Base-by-base conservation (phyloP, 148 eudicot genomes). In the Agrostemma githago region DNA sequence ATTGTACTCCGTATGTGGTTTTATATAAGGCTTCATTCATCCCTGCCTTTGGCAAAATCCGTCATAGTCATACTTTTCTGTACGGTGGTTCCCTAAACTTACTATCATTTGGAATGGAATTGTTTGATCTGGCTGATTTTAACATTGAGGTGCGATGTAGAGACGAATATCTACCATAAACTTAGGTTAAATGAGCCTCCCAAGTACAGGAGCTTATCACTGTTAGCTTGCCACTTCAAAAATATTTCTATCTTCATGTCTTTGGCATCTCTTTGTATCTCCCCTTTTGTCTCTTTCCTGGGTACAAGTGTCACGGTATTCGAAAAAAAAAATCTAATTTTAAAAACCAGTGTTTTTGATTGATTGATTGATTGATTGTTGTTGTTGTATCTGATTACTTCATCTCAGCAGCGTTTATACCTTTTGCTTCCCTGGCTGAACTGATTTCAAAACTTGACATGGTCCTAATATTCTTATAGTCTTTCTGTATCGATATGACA, bases 321-420 rank as follows among this genome's bases (percentile, higher is more conserved):
- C 21, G 40, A 41, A 20, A 69, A 26, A 26, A 26, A 26, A 46
- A 34, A 43, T 69, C 19, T 37, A 44, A 46, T 46, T 46, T 11
- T 2, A 3, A 20, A 60, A 60, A 60, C 26, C 19, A 5, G 56
- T 19, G 37, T 17, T 19, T n/a, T n/a, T n/a, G n/a, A n/a, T n/a
- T n/a, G n/a, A n/a, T n/a, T 19, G 21, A 19, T 60, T 60, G 63
- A 60, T 60, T 60, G 63, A 60, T 60, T n/a, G 63, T 8, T n/a
- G 63, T 8, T n/a, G 2, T 17, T 60, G 26, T 60, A 60, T 8
- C 21, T 21, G 9, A 60, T 9, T 17, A 60, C 64, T 60, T 60
- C 26, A 60, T 60, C 11, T 60, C 37, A 19, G 34, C 64, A 60
- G 11, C 34, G 21, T 8, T 7, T 60, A 60, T 21, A 26, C 0